Percentiles rank a stretch among this genome's conserved stretches.
Evolutionary conservation across 192 early-diverging fungal species (phyloP).

Genomic region (Coemansia sp.): DNA sequence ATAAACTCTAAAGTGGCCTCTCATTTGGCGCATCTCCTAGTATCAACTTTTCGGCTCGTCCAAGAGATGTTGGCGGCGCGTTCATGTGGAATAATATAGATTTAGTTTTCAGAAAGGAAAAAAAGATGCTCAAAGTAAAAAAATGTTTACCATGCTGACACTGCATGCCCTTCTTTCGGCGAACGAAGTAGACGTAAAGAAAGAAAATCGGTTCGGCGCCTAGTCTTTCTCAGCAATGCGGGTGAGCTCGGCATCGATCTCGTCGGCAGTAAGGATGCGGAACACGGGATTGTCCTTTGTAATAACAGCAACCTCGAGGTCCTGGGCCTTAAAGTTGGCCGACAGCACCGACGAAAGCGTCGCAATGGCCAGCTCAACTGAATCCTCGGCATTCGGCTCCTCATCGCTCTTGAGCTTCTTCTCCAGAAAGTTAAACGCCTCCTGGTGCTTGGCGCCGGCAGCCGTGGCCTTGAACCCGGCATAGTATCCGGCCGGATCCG

Average conservation of each 20-base stretch:
- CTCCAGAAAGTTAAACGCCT: slow-evolving; percentile 94
- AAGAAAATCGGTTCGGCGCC: not conserved
- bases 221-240: slow-evolving; percentile 57
- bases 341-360: slow-evolving; percentile 89
- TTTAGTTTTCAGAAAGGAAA: not conserved
- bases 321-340: slow-evolving; percentile 93
- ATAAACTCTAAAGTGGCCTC: not conserved
- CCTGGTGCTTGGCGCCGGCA: slow-evolving; percentile 87
- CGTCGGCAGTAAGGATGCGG: slow-evolving; percentile 68
- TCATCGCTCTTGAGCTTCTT: slow-evolving; percentile 97
- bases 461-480: slow-evolving; percentile 95
- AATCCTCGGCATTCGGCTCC: slow-evolving; percentile 76
- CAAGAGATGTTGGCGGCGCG: not conserved
- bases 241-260: slow-evolving; percentile 71
- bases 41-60: not conserved
- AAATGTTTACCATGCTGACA: too few relatives aligned
- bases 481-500: slow-evolving; percentile 98
- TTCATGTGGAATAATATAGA: slow-evolving; percentile 4
- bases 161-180: too few relatives aligned
- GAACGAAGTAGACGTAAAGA: not conserved
- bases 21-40: not conserved
- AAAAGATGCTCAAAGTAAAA: too few relatives aligned
- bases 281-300: slow-evolving; percentile 73
- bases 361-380: slow-evolving; percentile 95
- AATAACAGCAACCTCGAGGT: slow-evolving; percentile 94